Base-by-base conservation (phyloP, 2,329 filamentous ascomycete genomes). In the Talaromyces atroroseus region DNA sequence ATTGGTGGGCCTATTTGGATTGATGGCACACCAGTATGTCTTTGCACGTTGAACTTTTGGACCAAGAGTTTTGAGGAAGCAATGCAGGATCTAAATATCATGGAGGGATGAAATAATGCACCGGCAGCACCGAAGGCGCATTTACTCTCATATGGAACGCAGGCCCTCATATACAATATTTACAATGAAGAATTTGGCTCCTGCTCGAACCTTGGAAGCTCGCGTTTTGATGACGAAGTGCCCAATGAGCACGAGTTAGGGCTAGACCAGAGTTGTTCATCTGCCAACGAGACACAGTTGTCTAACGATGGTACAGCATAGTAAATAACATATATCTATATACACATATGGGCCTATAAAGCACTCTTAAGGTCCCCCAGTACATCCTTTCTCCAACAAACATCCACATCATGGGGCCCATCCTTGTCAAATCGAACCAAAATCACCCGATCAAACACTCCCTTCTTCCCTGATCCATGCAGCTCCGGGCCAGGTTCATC, bases 401-500 rank as follows among this genome's bases (percentile, higher is more conserved):
- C 78, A 58, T 80, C 78, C 38, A 86, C 72, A 60, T 82, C 74
- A 60, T 80, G 72, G 21, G 81, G 80, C 18, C 80, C 80, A 58
- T 82, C 81, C 55, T 80, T 80, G 61, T 69, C 76, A 57, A 85
- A 85, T 49, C 76, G 76, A 7, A 82, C 79, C 20, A 83, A 70
- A 24, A 85, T 77, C 49, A 84, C 80, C 63, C 79, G 77, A 52
- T 84, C 81, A 24, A 62, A 69, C 23, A 82, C 73, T 0, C 82
- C 83, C 59, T 63, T 74, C 61, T 80, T 74, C 3, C 70, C 76
- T 7, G 68, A 70, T 20, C 68, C 74, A 57, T 80, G 76, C 3
- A 85, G 67, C 63, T 86, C 83, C 38, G 74, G 74, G 0, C 83
- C 83, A 1, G 82, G 77, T 54, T 76, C 71, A 60, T 83, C 77